Evolutionary conservation across 1,284 basidiomycete genomes (phyloP), one percentile per base, ranked within the genome.

Genomic region (Psilocybe mexicana): DNA sequence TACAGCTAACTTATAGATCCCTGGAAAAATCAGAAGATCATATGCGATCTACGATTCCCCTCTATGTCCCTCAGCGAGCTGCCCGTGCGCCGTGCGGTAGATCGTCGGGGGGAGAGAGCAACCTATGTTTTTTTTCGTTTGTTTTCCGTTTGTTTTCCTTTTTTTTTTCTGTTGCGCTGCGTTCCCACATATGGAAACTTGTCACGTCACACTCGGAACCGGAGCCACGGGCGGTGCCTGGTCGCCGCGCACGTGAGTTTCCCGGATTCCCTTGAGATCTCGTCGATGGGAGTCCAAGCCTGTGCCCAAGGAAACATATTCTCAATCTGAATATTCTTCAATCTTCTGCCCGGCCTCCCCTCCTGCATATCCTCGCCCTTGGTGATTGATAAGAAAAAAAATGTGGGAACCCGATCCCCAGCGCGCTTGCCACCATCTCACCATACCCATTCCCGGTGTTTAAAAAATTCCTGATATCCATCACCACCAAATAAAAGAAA

Each of bases 11-110:
- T 72, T 69, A 70, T 67, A 68, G 66, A 66, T 70, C 62, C 46
- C 61, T 62, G 61, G 54, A 67, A 68, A 64, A 68, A 72, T 72
- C 72, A 72, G 69, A 74, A 71, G 68, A 60, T 60, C 55, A 59
- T 53, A 53, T 57, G 33, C 55, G 50, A 57, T 60, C 59, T 43
- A 55, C 55, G 59, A 28, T 54, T 40, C 23, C 28, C 30, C 25
- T 18, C 28, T 50, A 35, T 43, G 26, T 24, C 40, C 25, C 30
- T 33, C 30, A 36, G 33, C 12, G 18, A 24, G 18, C 36, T 24
- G 7, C 51, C n/a, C 51, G 38, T 40, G 4, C 7, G 10, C 12
- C 38, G n/a, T 30, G 46, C 30, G 46, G 46, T 6, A 35, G 30
- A 38, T 43, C 26, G 46, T 58, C 47, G 44, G 47, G 24, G 57